Percentiles rank a stretch among this genome's conserved stretches.
These are phyloP conservation scores for Ganoderma lucidum DNA, from an alignment of 1,284 basidiomycete genomes.

Conservation along the genomic window DNA sequence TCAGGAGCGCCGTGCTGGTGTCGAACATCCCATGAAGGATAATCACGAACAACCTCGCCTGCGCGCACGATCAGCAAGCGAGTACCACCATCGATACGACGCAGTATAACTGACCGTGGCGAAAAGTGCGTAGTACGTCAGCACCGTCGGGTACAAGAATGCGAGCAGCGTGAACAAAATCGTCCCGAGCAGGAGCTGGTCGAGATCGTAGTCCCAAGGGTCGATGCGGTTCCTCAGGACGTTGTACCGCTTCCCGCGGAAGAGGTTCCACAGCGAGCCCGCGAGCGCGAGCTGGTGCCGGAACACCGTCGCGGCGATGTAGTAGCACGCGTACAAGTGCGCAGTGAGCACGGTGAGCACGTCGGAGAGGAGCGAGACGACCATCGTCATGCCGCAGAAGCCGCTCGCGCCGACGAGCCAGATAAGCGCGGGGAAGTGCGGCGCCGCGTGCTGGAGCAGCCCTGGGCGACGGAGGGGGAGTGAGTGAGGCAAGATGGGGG, in stretches of 20 bases:
- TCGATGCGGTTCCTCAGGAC: constrained; percentile 85
- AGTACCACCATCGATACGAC: too few relatives aligned
- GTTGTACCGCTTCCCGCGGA: constrained; percentile 91
- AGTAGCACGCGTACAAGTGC: constrained; percentile 81
- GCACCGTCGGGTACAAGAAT: constrained; percentile 91
- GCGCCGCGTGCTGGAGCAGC: constrained; percentile 46
- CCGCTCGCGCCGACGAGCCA: constrained; percentile 62
- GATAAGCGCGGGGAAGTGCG: constrained; percentile 56
- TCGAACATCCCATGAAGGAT: constrained; percentile 68
- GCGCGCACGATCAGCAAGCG: not conserved
- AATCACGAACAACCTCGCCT: constrained; percentile 73
- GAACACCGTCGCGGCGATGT: constrained; percentile 71
- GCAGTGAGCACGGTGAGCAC: constrained; percentile 70
- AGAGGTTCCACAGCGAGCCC: constrained; percentile 90
- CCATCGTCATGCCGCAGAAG: constrained; percentile 73
- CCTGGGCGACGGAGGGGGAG: constrained; percentile 36
- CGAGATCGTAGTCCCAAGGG: constrained; percentile 90
- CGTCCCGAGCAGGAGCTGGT: constrained; percentile 94
- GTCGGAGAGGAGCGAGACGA: constrained; percentile 75
- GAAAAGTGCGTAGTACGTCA: constrained; percentile 88
- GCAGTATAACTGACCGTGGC: constrained; percentile 61
- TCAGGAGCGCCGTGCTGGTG: constrained; percentile 78
- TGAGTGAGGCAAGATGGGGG: not conserved
- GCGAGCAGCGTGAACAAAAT: constrained; percentile 93
- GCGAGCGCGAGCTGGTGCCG: constrained; percentile 67